Base-by-base conservation (phyloP, 2,329 filamentous ascomycete species). In the Metarhizium brunneum region DNA sequence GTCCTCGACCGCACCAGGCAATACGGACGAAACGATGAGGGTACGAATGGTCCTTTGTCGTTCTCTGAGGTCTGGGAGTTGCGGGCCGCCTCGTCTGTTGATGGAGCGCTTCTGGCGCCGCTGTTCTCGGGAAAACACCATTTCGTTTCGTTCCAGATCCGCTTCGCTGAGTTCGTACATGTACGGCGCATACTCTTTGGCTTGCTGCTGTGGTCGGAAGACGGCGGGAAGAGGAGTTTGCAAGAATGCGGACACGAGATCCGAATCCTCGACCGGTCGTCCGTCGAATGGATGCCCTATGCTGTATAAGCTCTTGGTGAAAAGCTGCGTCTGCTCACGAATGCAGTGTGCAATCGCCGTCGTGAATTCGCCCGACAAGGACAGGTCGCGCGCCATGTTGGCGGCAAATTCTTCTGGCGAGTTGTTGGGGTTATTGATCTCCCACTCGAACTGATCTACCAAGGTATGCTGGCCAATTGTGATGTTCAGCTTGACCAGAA, bases 331-430 rank as follows among this genome's bases (percentile, higher is more conserved):
- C 72, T 99, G 94, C 71, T 99, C 94, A 59, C 94, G 87, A 66
- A 99, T 99, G 58, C 90, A 96, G 73, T 99, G 94, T 13, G 94
- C 94, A 68, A 99, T 97, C 7, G 94, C 92, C 0, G 94, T 99
- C 2, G 90, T 92, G 65, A 99, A 99, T 70, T 99, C 94, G 60
- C 94, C 94, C 1, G 90, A 90, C 18, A 99, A 80, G 4, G 92
- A 92, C 30, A 99, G 79, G 65, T 99, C 94, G 57, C 85, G 83
- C 0, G 92, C 85, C 90, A 97, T 95, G 67, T 86, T 86, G 58
- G 83, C 78, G 30, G 94, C 94, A 69, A 99, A 99, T 56, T 95
- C 90, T 72, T 99, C 94, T 2, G 94, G 91, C 0, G 88, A 95
- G 69, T 99, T 99, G 54, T 87, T 76, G 0, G 92, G 88, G 68